Evolutionary conservation across 768 basidiomycete species (phyloP).

Genomic region (Naganishia vaughanmartiniae): DNA sequence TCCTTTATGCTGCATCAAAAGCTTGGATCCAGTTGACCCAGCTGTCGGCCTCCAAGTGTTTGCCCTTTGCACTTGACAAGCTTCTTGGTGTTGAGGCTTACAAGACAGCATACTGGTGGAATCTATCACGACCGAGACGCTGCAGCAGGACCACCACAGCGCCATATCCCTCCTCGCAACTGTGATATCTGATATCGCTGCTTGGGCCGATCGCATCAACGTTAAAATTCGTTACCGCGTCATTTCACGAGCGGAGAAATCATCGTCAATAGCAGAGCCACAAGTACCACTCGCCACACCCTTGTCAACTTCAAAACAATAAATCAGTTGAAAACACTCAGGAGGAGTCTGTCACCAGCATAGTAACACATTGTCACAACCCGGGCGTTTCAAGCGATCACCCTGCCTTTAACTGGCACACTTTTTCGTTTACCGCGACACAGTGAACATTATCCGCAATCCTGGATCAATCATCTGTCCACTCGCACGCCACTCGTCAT

Average conservation of each 20-base stretch:
- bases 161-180: neutral
- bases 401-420: neutral
- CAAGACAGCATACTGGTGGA: too few relatives aligned
- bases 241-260: neutral
- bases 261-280: neutral
- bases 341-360: slow-evolving; percentile 8
- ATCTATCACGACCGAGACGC: too few relatives aligned
- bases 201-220: neutral
- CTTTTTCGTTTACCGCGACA: neutral
- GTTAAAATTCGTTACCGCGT: slow-evolving; percentile 4
- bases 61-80: too few relatives aligned
- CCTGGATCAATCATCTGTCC: neutral
- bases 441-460: neutral
- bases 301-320: neutral
- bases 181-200: neutral
- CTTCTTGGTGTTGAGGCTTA: too few relatives aligned
- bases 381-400: neutral
- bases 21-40: too few relatives aligned
- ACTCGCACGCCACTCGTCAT: too few relatives aligned
- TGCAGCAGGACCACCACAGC: too few relatives aligned
- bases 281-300: slow-evolving; percentile 1
- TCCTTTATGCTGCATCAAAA: neutral
- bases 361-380: neutral
- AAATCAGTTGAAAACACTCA: neutral
- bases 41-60: too few relatives aligned